phyloP scores from a whole-genome alignment of 2,329 filamentous ascomycete genomes.

The Colletotrichum orchidophilum region DNA sequence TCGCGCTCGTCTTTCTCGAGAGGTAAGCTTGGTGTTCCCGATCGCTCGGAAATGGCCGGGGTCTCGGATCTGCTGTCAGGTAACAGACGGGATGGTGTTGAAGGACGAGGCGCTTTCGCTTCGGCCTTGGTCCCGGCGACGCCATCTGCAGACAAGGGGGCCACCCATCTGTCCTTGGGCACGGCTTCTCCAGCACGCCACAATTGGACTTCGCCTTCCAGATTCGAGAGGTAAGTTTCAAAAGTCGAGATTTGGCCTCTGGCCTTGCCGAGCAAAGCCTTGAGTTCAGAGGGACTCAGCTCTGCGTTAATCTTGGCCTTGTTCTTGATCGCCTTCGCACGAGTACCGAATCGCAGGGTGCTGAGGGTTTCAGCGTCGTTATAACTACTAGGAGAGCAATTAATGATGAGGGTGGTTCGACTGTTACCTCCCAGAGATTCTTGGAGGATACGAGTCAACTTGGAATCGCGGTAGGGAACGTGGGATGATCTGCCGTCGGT shows the following conservation, averaged over 20 bases:
- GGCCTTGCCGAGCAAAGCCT: slow-evolving; percentile 89
- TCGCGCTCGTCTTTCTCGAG: slow-evolving; percentile 97
- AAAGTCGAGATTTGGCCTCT: slow-evolving; percentile 90
- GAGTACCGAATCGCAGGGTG: slow-evolving; percentile 92
- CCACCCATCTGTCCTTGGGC: slow-evolving; percentile 88
- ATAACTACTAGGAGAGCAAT: slow-evolving; percentile 98
- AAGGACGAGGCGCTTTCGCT: slow-evolving; percentile 58
- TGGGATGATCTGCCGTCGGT: slow-evolving; percentile 98
- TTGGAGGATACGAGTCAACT: slow-evolving; percentile 96
- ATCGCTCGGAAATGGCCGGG: slow-evolving; percentile 77
- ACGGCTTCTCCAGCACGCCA: slow-evolving; percentile 92
- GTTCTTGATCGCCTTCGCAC: slow-evolving; percentile 99
- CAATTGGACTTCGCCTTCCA: slow-evolving; percentile 85
- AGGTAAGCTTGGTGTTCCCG: slow-evolving; percentile 86
- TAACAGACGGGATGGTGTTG: slow-evolving; percentile 60
- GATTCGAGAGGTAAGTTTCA: slow-evolving; percentile 82
- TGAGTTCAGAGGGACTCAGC: slow-evolving; percentile 94
- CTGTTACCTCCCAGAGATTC: slow-evolving; percentile 98
- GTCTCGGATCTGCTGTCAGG: slow-evolving; percentile 71
- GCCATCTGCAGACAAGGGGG: slow-evolving; percentile 67
- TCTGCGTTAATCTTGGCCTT: slow-evolving; percentile 99
- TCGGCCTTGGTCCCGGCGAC: slow-evolving; percentile 52
- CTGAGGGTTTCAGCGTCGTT: slow-evolving; percentile 95
- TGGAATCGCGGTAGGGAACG: slow-evolving; percentile 96
- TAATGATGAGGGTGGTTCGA: slow-evolving; percentile 97